Evolutionary conservation across 2,329 filamentous ascomycete genomes (phyloP).

Genomic region (Ophiosphaerella narmari): DNA sequence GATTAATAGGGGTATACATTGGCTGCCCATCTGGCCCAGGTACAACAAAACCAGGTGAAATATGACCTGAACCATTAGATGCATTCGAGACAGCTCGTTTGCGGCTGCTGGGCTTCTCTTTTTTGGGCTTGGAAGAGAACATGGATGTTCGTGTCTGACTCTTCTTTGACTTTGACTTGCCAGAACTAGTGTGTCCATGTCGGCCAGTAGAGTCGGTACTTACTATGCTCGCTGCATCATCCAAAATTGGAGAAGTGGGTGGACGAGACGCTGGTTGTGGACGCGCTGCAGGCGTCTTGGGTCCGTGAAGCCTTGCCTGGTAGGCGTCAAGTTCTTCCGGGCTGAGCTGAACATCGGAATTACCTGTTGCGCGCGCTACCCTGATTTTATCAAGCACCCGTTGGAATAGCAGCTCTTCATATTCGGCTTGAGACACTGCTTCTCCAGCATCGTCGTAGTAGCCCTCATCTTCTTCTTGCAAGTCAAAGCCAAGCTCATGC

Average conservation of each 20-base stretch:
- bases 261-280: constrained; percentile 24
- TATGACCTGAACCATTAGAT: constrained; percentile 18
- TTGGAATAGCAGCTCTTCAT: constrained; percentile 78
- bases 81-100: constrained; percentile 33
- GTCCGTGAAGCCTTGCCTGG: constrained; percentile 67
- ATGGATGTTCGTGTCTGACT: constrained; percentile 31
- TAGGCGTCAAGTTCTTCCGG: constrained; percentile 80
- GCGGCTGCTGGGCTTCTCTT: constrained; percentile 37
- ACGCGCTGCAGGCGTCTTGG: constrained; percentile 34
- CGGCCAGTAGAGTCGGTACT: constrained; percentile 39
- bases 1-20: constrained; percentile 51
- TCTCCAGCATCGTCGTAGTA: constrained; percentile 49
- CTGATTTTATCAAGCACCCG: constrained; percentile 80
- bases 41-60: constrained; percentile 53
- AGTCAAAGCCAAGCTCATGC: constrained; percentile 57
- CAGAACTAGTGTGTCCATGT: constrained; percentile 25
- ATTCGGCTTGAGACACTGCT: constrained; percentile 45
- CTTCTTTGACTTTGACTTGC: constrained; percentile 44
- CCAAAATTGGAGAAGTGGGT: constrained; percentile 29
- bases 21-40: constrained; percentile 54
- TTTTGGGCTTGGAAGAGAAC: constrained; percentile 37
- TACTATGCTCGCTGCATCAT: constrained; percentile 34
- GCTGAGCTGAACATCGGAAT: constrained; percentile 77
- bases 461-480: constrained; percentile 56
- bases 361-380: constrained; percentile 75